Evolutionary conservation across 1,139 yeast genomes (phyloP), one percentile per base, ranked within the genome.

Genomic region (Wickerhamiella pararugosa): DNA sequence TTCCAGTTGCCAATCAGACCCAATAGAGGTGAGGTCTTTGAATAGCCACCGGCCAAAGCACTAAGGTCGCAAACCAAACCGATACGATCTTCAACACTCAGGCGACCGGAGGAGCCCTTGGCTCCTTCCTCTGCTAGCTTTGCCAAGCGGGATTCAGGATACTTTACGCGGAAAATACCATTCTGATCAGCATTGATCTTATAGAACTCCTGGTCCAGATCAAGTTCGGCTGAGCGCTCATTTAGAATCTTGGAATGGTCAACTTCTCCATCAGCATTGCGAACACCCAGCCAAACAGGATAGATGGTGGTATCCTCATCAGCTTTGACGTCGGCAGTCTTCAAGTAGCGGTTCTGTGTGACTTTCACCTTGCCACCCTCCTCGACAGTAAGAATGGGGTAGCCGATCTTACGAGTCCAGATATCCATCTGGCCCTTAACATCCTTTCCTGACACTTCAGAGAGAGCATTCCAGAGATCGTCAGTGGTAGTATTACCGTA

Each of bases 401-500:
- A 83, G 5, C 95, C 95, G 47, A 81, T 76, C 57, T 76, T 74
- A 50, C 75, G 72, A 44, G 90, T 82, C 95, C 95, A 84, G 42
- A 73, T 67, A 50, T 75, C 72, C 93, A 84, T 83, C 52, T 79
- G 75, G 46, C 65, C 59, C 49, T 70, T 70, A 43, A 84, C 80
- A 46, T 84, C 83, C 57, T 78, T 72, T 35, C 87, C 87, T 28
- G 83, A 72, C 25, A 75, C 87, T 44, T 75, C 78, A 33, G 79
- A 65, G 43, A 83, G 66, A 11, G 92, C 78, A 44, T 66, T 68
- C 94, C 94, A 84, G 55, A 84, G 70, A 57, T 83, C 93, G 40
- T 71, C 69, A 29, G 94, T 79, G 49, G 77, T 70, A 34, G 94
- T 86, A 63, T 84, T 84, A 43, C 76, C 74, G 57, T 71, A 84